A percentile compares a stretch with the other conserved stretches of the same genome.
phyloP scores from a whole-genome alignment of 164 flowering plant species.

The Liquidambar formosana region DNA sequence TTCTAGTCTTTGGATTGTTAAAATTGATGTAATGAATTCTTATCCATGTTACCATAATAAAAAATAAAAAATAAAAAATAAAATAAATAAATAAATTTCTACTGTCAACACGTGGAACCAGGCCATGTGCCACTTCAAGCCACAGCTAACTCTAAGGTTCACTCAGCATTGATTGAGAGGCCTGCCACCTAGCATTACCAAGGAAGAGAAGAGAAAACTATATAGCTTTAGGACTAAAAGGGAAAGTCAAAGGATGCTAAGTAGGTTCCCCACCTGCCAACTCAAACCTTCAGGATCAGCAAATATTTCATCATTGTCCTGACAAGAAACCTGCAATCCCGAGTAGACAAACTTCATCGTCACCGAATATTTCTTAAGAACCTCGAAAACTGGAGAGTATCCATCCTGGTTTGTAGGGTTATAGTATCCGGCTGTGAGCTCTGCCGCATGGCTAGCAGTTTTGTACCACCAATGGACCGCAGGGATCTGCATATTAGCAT shows the following conservation, averaged over 20 bases:
- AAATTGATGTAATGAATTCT: too few relatives aligned
- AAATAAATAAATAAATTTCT: too few relatives aligned
- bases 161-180: too few relatives aligned
- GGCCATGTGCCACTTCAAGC: background rate
- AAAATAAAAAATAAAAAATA: too few relatives aligned
- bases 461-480: slow-evolving; percentile 92
- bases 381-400: slow-evolving; percentile 58
- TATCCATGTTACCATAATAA: too few relatives aligned
- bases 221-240: background rate
- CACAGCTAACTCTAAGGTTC: background rate
- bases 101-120: background rate
- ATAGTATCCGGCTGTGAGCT: slow-evolving; percentile 83
- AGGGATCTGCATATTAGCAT: slow-evolving; percentile 62
- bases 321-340: slow-evolving; percentile 31
- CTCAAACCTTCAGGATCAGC: slow-evolving; percentile 75
- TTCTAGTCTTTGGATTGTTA: too few relatives aligned
- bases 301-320: slow-evolving; percentile 48
- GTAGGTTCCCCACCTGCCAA: slow-evolving; percentile 63
- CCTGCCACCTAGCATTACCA: too few relatives aligned
- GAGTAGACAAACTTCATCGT: slow-evolving; percentile 58
- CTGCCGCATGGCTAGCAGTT: slow-evolving; percentile 93
- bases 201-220: background rate
- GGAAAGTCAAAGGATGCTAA: background rate
- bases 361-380: slow-evolving; percentile 62
- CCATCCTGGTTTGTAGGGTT: slow-evolving; percentile 86